Conservation (phyloP, 805 yeast genomes). For the Kodamaea nitidulidarum region DNA sequence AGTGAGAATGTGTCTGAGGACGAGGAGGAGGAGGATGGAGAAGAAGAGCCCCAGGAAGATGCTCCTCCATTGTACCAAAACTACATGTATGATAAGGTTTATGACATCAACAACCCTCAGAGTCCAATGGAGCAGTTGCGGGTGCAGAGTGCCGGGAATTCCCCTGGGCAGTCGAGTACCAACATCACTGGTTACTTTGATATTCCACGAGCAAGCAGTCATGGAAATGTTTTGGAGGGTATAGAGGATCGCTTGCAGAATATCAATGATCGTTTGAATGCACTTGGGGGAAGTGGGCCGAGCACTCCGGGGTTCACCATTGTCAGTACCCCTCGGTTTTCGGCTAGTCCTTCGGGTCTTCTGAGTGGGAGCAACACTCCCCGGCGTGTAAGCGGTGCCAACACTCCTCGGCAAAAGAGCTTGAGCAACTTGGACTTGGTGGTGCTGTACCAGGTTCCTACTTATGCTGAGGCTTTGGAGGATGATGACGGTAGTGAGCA, state of each 20-base stretch:
- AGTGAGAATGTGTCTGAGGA: constrained; percentile 2
- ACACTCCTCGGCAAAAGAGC: neutral
- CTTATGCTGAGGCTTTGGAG: constrained; percentile 38
- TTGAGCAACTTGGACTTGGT: constrained; percentile 17
- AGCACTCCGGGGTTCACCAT: neutral
- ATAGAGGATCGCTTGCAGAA: neutral
- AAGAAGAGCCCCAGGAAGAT: constrained; percentile 22
- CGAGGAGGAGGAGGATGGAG: constrained; percentile 16
- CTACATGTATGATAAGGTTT: constrained; percentile 35
- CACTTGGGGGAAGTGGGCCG: too few species aligned
- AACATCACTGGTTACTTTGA: constrained; percentile 24
- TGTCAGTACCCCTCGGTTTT: neutral
- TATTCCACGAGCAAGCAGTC: constrained; percentile 15
- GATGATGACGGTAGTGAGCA: constrained; percentile 27
- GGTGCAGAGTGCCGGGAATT: constrained; percentile 12
- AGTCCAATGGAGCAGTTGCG: constrained; percentile 37
- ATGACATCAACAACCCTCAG: constrained; percentile 31
- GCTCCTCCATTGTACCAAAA: constrained; percentile 45
- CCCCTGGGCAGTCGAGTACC: constrained; percentile 6
- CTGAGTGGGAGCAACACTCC: neutral
- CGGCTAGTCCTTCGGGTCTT: too few species aligned
- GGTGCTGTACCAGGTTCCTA: constrained; percentile 30
- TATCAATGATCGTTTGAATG: neutral
- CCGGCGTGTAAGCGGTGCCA: neutral
- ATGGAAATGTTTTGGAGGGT: neutral